Evolutionary conservation across 2,329 filamentous ascomycete genomes (phyloP), one percentile per base, ranked within the genome.

Genomic region (Fusarium equiseti): DNA sequence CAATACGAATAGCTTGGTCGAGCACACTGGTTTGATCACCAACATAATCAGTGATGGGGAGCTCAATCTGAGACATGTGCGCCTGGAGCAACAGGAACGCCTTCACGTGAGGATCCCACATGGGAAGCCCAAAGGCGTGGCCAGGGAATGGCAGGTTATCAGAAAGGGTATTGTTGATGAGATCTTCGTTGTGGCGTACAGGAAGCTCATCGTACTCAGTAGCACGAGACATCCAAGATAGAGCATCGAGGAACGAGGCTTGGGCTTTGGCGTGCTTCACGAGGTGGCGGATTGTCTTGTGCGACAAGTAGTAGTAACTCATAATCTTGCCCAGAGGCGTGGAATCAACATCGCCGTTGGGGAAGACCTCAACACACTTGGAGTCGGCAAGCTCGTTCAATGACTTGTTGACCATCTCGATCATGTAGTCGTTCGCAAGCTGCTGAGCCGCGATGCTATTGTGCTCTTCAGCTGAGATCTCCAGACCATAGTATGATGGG

Each of bases 91-190:
- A 87, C 40, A 99, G 83, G 83, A 98, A 98, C 0, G 96, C 90
- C 80, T 99, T 99, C 77, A 98, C 94, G 78, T 99, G 96, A 0
- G 96, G 96, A 82, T 99, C 96, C 96, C 96, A 99, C 90, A 99
- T 92, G 3, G 95, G 95, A 43, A 98, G 83, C 12, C 90, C 90
- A 55, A 96, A 89, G 6, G 82, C 80, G 20, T 81, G 81, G 8
- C 85, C 87, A 1, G 86, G 82, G 64, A 88, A 86, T 0, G 94
- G 93, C 1, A 99, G 84, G 68, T 94, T 94, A 62, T 90, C 89
- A 9, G 94, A 94, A 6, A 99, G 86, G 73, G 98, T 94, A 6
- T 89, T 92, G 78, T 99, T 99, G 84, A 99, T 94, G 46, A 99
- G 89, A 77, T 99, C 97, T 82, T 99, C 96, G 77, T 99, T 99